These are phyloP conservation scores for Paecilomyces variotii DNA, from an alignment of 2,329 filamentous ascomycete genomes.

Conservation along the genomic window DNA sequence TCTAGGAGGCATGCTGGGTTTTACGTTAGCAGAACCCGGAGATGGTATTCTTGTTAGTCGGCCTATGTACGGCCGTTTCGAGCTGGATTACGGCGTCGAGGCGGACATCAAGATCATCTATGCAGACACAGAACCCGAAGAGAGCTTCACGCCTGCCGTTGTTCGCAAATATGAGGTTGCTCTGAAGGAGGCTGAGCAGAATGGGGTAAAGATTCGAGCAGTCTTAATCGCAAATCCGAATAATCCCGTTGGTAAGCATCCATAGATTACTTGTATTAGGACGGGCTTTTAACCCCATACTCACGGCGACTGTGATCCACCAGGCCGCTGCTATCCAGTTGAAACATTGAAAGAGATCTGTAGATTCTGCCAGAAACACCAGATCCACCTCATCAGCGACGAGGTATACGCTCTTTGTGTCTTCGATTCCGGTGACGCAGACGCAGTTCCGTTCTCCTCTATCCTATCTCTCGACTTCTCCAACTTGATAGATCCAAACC, in stretches of 20 bases:
- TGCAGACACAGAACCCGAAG: constrained; percentile 26
- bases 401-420: constrained; percentile 50
- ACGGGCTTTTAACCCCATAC: background rate
- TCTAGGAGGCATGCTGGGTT: constrained; percentile 37
- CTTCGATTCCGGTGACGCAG: constrained; percentile 32
- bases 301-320: constrained; percentile 32
- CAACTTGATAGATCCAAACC: constrained; percentile 36
- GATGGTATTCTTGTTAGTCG: constrained; percentile 41
- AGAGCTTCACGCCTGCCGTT: constrained; percentile 29
- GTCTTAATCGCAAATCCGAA: constrained; percentile 39
- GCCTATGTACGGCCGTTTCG: constrained; percentile 44
- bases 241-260: constrained; percentile 36
- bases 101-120: constrained; percentile 34
- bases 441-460: constrained; percentile 37
- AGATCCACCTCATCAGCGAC: constrained; percentile 48
- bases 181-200: constrained; percentile 19
- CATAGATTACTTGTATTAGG: constrained; percentile 34
- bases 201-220: constrained; percentile 30
- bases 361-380: constrained; percentile 40
- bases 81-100: constrained; percentile 41
- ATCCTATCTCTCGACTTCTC: constrained; percentile 35
- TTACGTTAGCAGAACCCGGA: constrained; percentile 34
- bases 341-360: constrained; percentile 39
- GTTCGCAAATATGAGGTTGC: constrained; percentile 32
- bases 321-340: constrained; percentile 42